Conservation (phyloP, 495 filamentous ascomycete genomes). For the Xylaria castorea region DNA sequence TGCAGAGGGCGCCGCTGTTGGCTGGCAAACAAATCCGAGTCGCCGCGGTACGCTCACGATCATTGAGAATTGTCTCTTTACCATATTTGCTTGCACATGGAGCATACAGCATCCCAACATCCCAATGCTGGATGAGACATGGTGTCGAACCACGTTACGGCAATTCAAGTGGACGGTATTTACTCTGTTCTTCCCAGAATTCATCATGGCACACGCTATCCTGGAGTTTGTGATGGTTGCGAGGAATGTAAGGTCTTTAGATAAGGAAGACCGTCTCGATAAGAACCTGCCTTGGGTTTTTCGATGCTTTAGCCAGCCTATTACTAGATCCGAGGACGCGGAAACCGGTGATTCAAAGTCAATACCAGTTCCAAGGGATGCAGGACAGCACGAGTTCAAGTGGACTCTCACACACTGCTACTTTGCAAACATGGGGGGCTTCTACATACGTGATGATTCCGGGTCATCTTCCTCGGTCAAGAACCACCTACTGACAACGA, state of each 20-base stretch:
- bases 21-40: constrained; percentile 1
- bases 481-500: not conserved
- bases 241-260: constrained; percentile 17
- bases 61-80: constrained; percentile 33
- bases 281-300: constrained; percentile 15
- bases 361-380: no score
- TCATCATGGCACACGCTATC: constrained; percentile 27
- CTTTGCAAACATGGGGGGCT: constrained; percentile 53
- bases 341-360: not conserved
- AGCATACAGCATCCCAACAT: constrained; percentile 43
- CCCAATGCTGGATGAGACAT: not conserved
- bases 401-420: constrained; percentile 39
- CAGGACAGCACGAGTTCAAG: constrained; percentile 12
- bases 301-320: not conserved
- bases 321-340: not conserved
- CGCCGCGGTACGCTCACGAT: constrained; percentile 28
- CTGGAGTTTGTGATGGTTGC: constrained; percentile 24
- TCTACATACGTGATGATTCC: constrained; percentile 25
- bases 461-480: not conserved
- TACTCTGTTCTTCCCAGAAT: constrained; percentile 30
- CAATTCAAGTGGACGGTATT: constrained; percentile 28
- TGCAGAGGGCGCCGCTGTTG: not conserved
- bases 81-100: constrained; percentile 44
- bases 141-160: not conserved
- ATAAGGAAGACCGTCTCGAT: not conserved